These are phyloP conservation scores for Lasiosphaeria miniovina DNA, from an alignment of 495 filamentous ascomycete genomes.

Conservation along the genomic window DNA sequence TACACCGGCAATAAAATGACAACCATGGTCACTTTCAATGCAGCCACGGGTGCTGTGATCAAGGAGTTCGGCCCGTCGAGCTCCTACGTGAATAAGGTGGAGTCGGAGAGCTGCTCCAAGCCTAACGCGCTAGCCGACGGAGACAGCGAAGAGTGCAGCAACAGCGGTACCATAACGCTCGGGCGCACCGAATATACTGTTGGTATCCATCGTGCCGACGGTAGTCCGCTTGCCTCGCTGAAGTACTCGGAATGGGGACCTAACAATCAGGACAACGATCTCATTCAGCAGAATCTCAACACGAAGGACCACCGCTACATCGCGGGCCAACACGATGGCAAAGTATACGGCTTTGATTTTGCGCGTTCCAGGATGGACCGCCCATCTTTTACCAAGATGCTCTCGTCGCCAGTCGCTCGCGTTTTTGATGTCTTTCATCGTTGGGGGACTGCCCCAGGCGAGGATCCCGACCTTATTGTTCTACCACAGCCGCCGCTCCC, in stretches of 20 bases:
- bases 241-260: constrained; percentile 94
- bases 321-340: constrained; percentile 83
- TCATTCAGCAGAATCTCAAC: constrained; percentile 71
- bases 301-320: constrained; percentile 89
- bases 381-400: constrained; percentile 55
- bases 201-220: constrained; percentile 72
- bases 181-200: constrained; percentile 86
- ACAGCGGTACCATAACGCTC: constrained; percentile 69
- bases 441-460: constrained; percentile 51
- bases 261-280: constrained; percentile 86
- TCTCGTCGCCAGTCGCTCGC: constrained; percentile 78
- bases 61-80: constrained; percentile 48
- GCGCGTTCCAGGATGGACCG: constrained; percentile 37
- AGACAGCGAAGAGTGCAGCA: constrained; percentile 68
- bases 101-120: constrained; percentile 55
- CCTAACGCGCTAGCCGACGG: constrained; percentile 60
- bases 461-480: constrained; percentile 65
- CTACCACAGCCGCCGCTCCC: constrained; percentile 83
- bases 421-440: constrained; percentile 89
- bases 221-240: constrained; percentile 78
- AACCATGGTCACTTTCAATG: constrained; percentile 82
- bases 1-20: constrained; percentile 92
- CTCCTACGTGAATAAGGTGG: constrained; percentile 41
- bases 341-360: constrained; percentile 75
- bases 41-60: constrained; percentile 70